Percentiles rank a stretch among this genome's conserved stretches.
Evolutionary conservation across 2,329 filamentous ascomycete species (phyloP).

Genomic region (Xylariaceae sp.): DNA sequence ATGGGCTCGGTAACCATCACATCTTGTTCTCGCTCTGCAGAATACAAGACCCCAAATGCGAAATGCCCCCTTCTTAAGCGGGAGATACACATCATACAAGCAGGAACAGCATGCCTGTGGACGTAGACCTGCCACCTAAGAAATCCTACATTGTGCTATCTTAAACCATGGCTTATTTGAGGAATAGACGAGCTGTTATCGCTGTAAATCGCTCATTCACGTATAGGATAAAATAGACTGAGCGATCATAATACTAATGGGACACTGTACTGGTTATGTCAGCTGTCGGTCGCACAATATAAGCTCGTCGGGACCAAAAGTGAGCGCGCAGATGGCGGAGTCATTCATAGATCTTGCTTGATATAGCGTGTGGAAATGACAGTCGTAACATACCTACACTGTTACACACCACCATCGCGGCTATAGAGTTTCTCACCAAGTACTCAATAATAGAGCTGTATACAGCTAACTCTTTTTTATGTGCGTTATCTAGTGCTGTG

Average conservation of each 20-base stretch:
- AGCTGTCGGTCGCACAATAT: neutral
- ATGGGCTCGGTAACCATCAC: slow-evolving; percentile 11
- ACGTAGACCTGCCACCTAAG: neutral
- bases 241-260: slow-evolving; percentile 1
- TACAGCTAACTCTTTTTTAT: no score
- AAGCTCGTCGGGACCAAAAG: neutral
- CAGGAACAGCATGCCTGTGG: neutral
- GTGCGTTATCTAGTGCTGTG: no score
- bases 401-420: no score
- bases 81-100: neutral
- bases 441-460: no score
- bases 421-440: no score
- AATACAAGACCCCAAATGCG: no score
- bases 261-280: neutral
- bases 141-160: neutral
- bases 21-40: neutral
- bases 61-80: slow-evolving; percentile 6
- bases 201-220: neutral
- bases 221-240: neutral
- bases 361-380: no score
- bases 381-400: no score
- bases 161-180: neutral
- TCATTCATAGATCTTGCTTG: neutral
- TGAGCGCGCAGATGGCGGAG: neutral
- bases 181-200: neutral